Base-by-base conservation (phyloP, 495 filamentous ascomycete species). In the Xylaria flabelliformis region DNA sequence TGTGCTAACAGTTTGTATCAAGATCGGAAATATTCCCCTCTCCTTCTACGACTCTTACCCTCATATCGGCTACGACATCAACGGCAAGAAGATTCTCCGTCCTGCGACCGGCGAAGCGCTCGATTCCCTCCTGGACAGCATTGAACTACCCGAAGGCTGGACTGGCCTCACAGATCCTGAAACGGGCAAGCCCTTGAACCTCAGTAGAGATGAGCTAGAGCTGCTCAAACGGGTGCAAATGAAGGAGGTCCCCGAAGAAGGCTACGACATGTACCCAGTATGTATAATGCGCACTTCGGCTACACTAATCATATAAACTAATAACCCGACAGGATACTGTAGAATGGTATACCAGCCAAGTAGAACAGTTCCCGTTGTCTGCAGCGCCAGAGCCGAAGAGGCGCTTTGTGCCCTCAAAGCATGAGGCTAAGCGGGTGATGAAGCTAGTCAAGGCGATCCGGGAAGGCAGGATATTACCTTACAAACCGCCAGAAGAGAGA, bases 41-140 rank as follows among this genome's bases (percentile, higher is more conserved):
- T 91, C 91, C 36, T 97, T 97, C 83, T 99, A 99, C 86, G 95
- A 98, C 78, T 91, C 92, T 58, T 98, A 97, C 78, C 96, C 97
- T 67, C 96, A 99, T 80, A 97, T 99, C 80, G 96, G 96, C 53
- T 99, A 99, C 82, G 93, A 98, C 79, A 97, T 99, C 82, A 97
- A 99, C 83, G 96, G 96, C 80, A 97, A 94, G 86, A 97, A 93
- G 81, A 97, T 99, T 69, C 91, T 97, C 90, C 93, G 96, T 59
- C 96, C 96, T 3, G 96, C 96, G 41, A 94, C 94, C 78, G 96
- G 96, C 44, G 92, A 97, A 78, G 96, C 97, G 50, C 84, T 99
- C 41, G 97, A 99, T 88, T 93, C 94, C 7, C 85, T 99, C 55
- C 86, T 99, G 39, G 95, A 98, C 76, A 97, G 92, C 80, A 98